These are phyloP conservation scores for Cercospora brassicicola DNA, from an alignment of 2,329 filamentous ascomycete genomes.

Conservation along the genomic window DNA sequence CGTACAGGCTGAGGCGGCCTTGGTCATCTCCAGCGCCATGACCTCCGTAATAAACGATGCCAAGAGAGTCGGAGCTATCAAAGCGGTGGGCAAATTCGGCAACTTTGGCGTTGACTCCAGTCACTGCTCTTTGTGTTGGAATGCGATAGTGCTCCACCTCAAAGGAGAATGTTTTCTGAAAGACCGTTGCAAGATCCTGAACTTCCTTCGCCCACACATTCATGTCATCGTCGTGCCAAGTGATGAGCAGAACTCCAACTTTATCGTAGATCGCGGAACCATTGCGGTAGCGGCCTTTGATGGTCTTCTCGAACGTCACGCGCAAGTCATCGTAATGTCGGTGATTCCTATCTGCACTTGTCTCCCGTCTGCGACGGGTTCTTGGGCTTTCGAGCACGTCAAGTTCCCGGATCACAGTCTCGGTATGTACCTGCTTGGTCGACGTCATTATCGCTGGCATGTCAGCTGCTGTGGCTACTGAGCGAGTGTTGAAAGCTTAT, in stretches of 20 bases:
- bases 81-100: slow-evolving; percentile 12
- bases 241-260: slow-evolving; percentile 15
- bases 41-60: slow-evolving; percentile 19
- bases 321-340: slow-evolving; percentile 6
- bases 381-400: neutral
- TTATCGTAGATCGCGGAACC: slow-evolving; percentile 7
- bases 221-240: slow-evolving; percentile 17
- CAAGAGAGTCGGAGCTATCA: slow-evolving; percentile 9
- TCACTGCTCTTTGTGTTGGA: slow-evolving; percentile 7
- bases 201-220: slow-evolving; percentile 2
- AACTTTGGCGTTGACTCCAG: slow-evolving; percentile 6
- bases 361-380: neutral
- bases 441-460: neutral
- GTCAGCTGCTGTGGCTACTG: neutral
- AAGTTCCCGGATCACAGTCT: neutral
- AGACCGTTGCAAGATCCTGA: slow-evolving; percentile 2
- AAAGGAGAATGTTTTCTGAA: slow-evolving; percentile 8
- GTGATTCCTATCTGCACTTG: neutral
- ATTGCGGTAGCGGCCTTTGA: slow-evolving; percentile 14
- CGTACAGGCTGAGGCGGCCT: slow-evolving; percentile 6
- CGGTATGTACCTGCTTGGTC: neutral
- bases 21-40: slow-evolving; percentile 11
- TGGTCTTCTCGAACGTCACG: slow-evolving; percentile 8
- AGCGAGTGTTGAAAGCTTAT: neutral
- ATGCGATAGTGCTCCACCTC: slow-evolving; percentile 11